Evolutionary conservation across 306 rosid species (phyloP).

Genomic region (Prunus davidiana): DNA sequence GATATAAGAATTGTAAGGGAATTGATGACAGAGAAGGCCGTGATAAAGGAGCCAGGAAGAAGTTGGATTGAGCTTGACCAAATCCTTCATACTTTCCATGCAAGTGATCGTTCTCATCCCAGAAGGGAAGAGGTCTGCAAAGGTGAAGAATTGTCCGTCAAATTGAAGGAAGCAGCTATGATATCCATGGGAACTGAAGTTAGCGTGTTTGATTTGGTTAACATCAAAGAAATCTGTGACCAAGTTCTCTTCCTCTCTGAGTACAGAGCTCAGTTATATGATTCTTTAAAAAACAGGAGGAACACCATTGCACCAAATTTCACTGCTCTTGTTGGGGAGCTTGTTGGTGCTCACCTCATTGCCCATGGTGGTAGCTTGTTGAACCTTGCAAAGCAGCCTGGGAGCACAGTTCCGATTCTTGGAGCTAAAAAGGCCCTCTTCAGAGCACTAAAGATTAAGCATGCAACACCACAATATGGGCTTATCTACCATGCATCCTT

Average conservation of each 20-base stretch:
- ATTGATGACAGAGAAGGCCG: constrained; percentile 58
- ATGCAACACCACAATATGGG: constrained; percentile 91
- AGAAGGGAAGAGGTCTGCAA: constrained; percentile 65
- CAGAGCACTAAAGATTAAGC: constrained; percentile 86
- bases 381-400: constrained; percentile 97
- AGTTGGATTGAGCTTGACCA: constrained; percentile 84
- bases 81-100: constrained; percentile 74
- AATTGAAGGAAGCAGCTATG: constrained; percentile 70
- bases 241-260: constrained; percentile 87
- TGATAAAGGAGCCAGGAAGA: constrained; percentile 75
- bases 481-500: constrained; percentile 93
- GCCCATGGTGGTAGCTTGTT: constrained; percentile 91
- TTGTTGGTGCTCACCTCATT: constrained; percentile 95
- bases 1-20: constrained; percentile 61
- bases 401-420: constrained; percentile 90
- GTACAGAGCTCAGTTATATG: constrained; percentile 82
- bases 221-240: constrained; percentile 79
- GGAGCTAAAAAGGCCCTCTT: constrained; percentile 97
- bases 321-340: constrained; percentile 92
- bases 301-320: constrained; percentile 89
- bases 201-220: constrained; percentile 77
- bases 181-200: constrained; percentile 98
- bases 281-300: constrained; percentile 86
- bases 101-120: constrained; percentile 74
- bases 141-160: constrained; percentile 58